Evolutionary conservation across 2,329 filamentous ascomycete species (phyloP), one percentile per base, ranked within the genome.

Genomic region (Pyrenophora teres): DNA sequence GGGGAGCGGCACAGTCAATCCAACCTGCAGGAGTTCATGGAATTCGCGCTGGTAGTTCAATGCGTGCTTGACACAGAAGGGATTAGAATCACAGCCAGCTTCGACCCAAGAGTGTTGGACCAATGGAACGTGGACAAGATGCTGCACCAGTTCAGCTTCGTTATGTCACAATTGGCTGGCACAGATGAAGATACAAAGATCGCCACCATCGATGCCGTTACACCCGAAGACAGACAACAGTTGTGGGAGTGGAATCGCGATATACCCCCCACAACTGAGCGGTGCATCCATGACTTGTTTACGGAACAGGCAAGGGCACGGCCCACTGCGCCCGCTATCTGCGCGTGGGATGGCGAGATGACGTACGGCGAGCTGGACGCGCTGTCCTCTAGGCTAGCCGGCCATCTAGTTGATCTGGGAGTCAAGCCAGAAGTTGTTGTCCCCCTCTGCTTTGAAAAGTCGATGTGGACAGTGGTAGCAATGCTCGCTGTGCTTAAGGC

Each of bases 401-500:
- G 36, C 8, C 9, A 52, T 10, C 47, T 68, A 2, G 19, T 49
- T 4, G 3, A n/a, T 12, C 21, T 48, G 10, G 57, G 55, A 0
- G 54, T 67, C 3, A 36, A 33, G 2, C 41, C 48, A 18, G 56
- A 56, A 23, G 46, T 21, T 3, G 38, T 58, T 10, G 57, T 70
- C 5, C 61, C 64, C 0, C 31, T 63, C 6, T 56, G 53, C 36
- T 69, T 71, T 46, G 58, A 68, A 30, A 69, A 69, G 40, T 64
- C 59, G 0, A 32, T 27, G n/a, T 63, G 58, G 56, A 52, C 50
- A 6, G 18, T 61, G 12, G 65, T 77, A 15, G 66, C 73, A n/a
- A 73, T 78, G 21, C 59, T 79, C 3, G 76, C 69, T 30, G 71
- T 69, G 4, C 52, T 79, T 40, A 78, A 78, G 52, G 70, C 75